phyloP scores from a whole-genome alignment of 768 basidiomycete genomes.

The Amanita inopinata region DNA sequence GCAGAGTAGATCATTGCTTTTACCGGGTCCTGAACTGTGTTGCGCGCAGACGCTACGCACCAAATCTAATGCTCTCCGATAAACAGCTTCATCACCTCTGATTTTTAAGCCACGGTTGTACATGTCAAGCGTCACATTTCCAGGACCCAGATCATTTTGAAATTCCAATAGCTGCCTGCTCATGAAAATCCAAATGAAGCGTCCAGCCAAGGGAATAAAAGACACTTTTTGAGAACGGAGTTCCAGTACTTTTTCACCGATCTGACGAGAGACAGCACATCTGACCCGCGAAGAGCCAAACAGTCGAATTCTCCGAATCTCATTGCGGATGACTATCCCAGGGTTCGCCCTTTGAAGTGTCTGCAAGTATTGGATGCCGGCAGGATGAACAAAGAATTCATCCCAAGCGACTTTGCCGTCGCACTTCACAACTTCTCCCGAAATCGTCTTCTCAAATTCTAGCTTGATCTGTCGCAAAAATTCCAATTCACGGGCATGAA shows the following conservation, averaged over 20 bases:
- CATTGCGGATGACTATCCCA: slow-evolving; percentile 34
- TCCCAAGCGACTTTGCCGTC: slow-evolving; percentile 57
- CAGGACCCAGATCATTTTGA: slow-evolving; percentile 40
- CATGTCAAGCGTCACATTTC: slow-evolving; percentile 46
- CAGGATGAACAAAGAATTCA: slow-evolving; percentile 37
- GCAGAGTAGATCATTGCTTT: slow-evolving; percentile 26
- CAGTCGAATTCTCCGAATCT: slow-evolving; percentile 42
- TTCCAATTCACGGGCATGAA: slow-evolving; percentile 41
- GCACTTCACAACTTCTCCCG: slow-evolving; percentile 47
- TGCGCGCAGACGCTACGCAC: slow-evolving; percentile 32
- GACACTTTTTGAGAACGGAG: slow-evolving; percentile 33
- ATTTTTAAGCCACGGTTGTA: slow-evolving; percentile 33
- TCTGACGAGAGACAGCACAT: slow-evolving; percentile 27
- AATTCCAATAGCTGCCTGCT: slow-evolving; percentile 35
- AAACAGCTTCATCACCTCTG: slow-evolving; percentile 37
- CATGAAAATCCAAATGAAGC: slow-evolving; percentile 35
- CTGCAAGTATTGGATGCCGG: slow-evolving; percentile 36
- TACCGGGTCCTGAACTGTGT: slow-evolving; percentile 18
- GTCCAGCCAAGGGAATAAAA: slow-evolving; percentile 36
- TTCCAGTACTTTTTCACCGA: slow-evolving; percentile 37
- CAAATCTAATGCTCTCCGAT: slow-evolving; percentile 24
- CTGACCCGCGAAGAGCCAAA: slow-evolving; percentile 41
- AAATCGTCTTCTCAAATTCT: slow-evolving; percentile 50
- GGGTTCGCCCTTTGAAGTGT: slow-evolving; percentile 28
- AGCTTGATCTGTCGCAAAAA: slow-evolving; percentile 47